Base-by-base conservation (phyloP, 2,329 filamentous ascomycete genomes). In the Colletotrichum cuscutae region DNA sequence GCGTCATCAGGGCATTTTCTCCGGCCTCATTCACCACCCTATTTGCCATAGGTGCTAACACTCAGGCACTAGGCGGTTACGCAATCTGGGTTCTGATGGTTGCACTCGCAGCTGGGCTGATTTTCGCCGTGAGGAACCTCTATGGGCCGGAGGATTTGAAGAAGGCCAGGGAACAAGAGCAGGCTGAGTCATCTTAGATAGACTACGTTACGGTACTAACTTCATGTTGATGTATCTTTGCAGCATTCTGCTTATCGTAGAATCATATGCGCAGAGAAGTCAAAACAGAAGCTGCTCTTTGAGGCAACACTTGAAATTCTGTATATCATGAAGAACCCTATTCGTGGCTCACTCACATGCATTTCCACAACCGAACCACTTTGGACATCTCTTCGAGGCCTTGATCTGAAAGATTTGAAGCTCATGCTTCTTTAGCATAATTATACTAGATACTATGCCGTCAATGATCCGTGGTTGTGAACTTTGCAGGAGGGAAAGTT, bases 1-100 rank as follows among this genome's bases (percentile, higher is more conserved):
- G 90, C 74, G 91, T 84, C 0, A 83, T 94, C 35, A 86, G 94
- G 15, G 88, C 93, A 0, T 85, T 95, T 53, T 87, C 88, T 0
- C 94, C 94, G 0, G 92, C 89, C 0, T 77, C 90, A 0, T 91
- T 93, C 56, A 89, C 92, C 0, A 92, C 87, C 63, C 77, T 96
- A 4, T 96, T 90, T 75, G 93, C 94, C 0, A 77, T 90, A 1
- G 92, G 93, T 1, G 90, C 91, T 3, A 86, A 88, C 53, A 86
- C 87, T 15, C 89, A 92, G 74, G 87, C 92, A 67, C 77, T 93
- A 0, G 80, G 86, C 52, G 93, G 94, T 0, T 90, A 95, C 75
- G 59, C 70, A 4, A 72, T 72, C 19, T 72, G 66, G 70, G 54
- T 61, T 32, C 11, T 65, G 24, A 46, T 72, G 46, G 22, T 65